Base-by-base conservation (phyloP, 352 stramenopile species). In the Achlya hypogyna region DNA sequence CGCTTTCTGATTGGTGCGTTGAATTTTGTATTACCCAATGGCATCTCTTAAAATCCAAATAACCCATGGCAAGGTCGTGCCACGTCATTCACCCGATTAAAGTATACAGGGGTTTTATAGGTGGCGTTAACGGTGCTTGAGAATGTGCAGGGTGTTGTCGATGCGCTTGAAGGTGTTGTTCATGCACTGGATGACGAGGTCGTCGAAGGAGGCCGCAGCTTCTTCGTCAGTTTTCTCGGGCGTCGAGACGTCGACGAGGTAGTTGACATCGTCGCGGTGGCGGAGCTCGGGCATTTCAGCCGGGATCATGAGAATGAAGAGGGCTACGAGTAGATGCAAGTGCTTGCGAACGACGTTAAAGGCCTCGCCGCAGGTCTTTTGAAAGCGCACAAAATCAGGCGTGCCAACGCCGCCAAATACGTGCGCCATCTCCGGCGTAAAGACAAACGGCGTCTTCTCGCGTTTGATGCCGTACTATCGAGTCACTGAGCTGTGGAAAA, bases 151-250 rank as follows among this genome's bases (percentile, higher is more conserved):
- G 18, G 82, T 87, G 69, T 94, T 94, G 74, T 94, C 86, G 68
- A 92, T 79, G 54, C 84, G 82, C 75, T 92, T 94, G 77, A 92
- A 92, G 47, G 85, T 87, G 75, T 76, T 89, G 67, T 88, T 82
- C 52, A 92, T 71, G 43, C 85, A 94, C 72, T 88, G 87, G 63
- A 88, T 75, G 69, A 91, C 89, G 22, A 81, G 81, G 53, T 92
- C 74, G 49, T 78, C 81, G 43, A 92, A 90, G 49, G 76, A 89
- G 49, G 83, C 75, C 18, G 74, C 71, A 54, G 85, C 83, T 16
- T 79, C 77, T 12, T 90, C 82, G 31, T 94, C 82, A 1, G 75
- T 79, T 27, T 89, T 77, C 53, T 94, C 83, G 0, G 83, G 85
- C 1, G 73, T 75, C 56, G 91, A 70, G 59, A 81, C 86, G 25